A percentile compares a stretch with the other conserved stretches of the same genome.
Evolutionary conservation across 2,329 filamentous ascomycete species (phyloP).

Genomic region (Harringtonia lauricola): DNA sequence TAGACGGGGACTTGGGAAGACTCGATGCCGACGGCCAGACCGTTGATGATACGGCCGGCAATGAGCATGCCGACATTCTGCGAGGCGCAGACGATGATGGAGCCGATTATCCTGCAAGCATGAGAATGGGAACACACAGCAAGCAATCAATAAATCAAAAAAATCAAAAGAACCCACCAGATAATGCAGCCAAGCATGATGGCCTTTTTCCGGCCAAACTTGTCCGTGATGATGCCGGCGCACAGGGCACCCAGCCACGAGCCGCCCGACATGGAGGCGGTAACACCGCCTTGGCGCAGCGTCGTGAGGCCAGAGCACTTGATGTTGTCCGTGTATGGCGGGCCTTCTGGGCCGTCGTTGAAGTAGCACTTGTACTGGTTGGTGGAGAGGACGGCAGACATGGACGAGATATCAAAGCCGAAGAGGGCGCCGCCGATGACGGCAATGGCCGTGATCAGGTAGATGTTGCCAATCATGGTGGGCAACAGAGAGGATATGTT

Average conservation of each 20-base stretch:
- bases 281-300: conserved; percentile 49
- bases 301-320: conserved; percentile 6
- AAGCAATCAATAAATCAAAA: too few relatives aligned
- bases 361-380: conserved; percentile 30
- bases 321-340: conserved; percentile 2
- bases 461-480: conserved; percentile 23
- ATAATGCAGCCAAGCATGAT: conserved; percentile 39
- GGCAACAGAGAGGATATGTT: too few relatives aligned
- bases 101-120: conserved; percentile 32
- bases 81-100: conserved; percentile 31
- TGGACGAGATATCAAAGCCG: conserved; percentile 33
- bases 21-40: conserved; percentile 59
- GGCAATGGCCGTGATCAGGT: conserved; percentile 30
- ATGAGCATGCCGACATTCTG: conserved; percentile 47
- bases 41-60: conserved; percentile 60
- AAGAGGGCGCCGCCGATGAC: conserved; percentile 30
- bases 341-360: conserved; percentile 24
- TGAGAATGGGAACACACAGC: too few relatives aligned
- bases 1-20: conserved; percentile 64
- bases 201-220: conserved; percentile 32
- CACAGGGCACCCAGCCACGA: conserved; percentile 54
- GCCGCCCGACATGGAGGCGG: conserved; percentile 59
- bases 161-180: conserved; percentile 32
- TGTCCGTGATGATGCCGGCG: conserved; percentile 49
- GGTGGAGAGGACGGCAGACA: conserved; percentile 31